Conservation (phyloP, 1,284 basidiomycete species). For the Erythrobasidium hasegawianum region DNA sequence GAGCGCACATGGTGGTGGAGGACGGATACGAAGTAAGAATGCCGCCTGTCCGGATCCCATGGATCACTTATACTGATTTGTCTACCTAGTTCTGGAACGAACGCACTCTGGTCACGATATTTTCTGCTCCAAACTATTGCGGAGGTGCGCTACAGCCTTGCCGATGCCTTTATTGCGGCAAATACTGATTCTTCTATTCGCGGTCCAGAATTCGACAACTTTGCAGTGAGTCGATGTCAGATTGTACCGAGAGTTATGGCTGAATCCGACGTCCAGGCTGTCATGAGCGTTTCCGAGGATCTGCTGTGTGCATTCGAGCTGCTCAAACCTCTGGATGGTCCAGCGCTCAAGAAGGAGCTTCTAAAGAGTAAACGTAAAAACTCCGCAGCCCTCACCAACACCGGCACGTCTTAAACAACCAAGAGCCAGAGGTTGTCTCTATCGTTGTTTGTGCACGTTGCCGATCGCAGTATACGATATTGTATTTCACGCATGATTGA, state of each 20-base stretch:
- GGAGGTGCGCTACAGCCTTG: slow-evolving; percentile 70
- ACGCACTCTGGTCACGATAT: slow-evolving; percentile 94
- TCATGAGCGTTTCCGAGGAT: slow-evolving; percentile 88
- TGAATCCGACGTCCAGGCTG: slow-evolving; percentile 33
- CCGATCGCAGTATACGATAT: too few species aligned
- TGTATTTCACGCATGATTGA: too few species aligned
- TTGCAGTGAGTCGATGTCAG: slow-evolving; percentile 55
- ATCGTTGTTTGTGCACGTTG: too few species aligned
- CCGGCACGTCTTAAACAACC: too few species aligned
- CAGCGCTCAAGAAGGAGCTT: slow-evolving; percentile 97
- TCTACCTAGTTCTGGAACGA: slow-evolving; percentile 89
- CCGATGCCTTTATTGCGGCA: not conserved
- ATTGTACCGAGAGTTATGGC: slow-evolving; percentile 52
- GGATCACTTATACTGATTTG: slow-evolving; percentile 23
- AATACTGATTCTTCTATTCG: not conserved
- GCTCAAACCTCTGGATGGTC: slow-evolving; percentile 90
- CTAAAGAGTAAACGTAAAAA: slow-evolving; percentile 92
- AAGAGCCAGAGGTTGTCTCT: too few species aligned
- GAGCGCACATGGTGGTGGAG: slow-evolving; percentile 99
- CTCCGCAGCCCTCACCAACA: slow-evolving; percentile 49
- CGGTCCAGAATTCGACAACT: slow-evolving; percentile 87
- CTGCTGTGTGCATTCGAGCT: slow-evolving; percentile 95
- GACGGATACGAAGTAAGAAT: slow-evolving; percentile 41
- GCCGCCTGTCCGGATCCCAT: not conserved
- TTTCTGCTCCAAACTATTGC: slow-evolving; percentile 96